Evolutionary conservation across 345 rosid genomes (phyloP).

Genomic region (Eucalyptus pumila): DNA sequence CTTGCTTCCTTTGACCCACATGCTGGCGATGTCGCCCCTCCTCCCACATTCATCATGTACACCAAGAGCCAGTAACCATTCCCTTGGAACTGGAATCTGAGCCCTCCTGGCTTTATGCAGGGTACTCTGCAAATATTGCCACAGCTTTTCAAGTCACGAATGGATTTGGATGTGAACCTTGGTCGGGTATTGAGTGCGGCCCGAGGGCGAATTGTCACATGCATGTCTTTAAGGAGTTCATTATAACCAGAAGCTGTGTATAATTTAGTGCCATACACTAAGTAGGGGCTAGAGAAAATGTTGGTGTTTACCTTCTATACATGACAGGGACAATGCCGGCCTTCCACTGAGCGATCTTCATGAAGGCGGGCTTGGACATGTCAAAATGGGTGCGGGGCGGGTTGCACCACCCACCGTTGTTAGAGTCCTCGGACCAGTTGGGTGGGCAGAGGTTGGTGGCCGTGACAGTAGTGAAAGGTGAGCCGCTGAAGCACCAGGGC

Average conservation of each 20-base stretch:
- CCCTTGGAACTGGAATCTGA: slow-evolving; percentile 27
- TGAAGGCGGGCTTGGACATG: slow-evolving; percentile 81
- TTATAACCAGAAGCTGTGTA: not conserved
- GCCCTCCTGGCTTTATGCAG: slow-evolving; percentile 31
- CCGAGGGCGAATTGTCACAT: not conserved
- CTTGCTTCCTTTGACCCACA: slow-evolving; percentile 64
- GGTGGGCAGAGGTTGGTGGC: slow-evolving; percentile 88
- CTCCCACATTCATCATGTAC: slow-evolving; percentile 66
- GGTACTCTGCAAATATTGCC: slow-evolving; percentile 21
- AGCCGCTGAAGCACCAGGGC: slow-evolving; percentile 24
- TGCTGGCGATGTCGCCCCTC: slow-evolving; percentile 43
- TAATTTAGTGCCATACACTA: not conserved
- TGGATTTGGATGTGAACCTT: not conserved
- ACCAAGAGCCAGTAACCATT: slow-evolving; percentile 56
- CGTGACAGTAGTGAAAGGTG: slow-evolving; percentile 39
- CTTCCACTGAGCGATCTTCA: slow-evolving; percentile 72
- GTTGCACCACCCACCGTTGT: slow-evolving; percentile 85
- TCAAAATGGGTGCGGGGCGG: slow-evolving; percentile 79
- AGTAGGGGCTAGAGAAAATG: not conserved
- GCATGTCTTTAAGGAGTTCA: not conserved
- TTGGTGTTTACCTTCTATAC: slow-evolving; percentile 39
- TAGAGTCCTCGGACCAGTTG: slow-evolving; percentile 44
- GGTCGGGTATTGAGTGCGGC: not conserved
- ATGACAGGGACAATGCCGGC: slow-evolving; percentile 74
- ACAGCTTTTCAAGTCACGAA: not conserved